Conservation (phyloP, 2,329 filamentous ascomycete genomes). For the Sordariomycetes sp. region DNA sequence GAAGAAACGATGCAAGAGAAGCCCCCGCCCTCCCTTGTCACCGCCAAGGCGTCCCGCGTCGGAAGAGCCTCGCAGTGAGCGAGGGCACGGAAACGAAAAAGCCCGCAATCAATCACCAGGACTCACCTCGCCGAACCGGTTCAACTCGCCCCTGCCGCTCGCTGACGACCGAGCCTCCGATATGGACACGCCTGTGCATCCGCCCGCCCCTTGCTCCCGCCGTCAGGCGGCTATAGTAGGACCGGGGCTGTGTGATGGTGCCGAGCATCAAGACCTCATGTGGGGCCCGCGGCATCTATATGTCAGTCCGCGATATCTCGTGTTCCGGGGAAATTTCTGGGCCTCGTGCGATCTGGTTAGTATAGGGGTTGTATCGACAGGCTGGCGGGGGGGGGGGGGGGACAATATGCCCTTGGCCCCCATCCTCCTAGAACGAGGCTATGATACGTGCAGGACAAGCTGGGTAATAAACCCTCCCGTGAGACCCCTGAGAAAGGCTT, state of each 20-base stretch:
- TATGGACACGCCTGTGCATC: neutral
- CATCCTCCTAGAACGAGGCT: too few species aligned
- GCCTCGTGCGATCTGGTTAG: neutral
- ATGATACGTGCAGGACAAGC: too few species aligned
- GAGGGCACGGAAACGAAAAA: neutral
- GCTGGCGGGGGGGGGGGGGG: neutral
- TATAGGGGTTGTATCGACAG: neutral
- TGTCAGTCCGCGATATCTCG: neutral
- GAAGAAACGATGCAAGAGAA: neutral
- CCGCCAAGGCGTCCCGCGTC: neutral
- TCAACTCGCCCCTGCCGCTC: slow-evolving; percentile 3
- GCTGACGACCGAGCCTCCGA: neutral
- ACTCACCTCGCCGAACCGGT: neutral
- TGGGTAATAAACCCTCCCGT: too few species aligned
- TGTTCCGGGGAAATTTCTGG: slow-evolving; percentile 3
- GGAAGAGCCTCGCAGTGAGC: neutral
- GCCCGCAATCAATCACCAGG: neutral
- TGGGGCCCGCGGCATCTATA: neutral
- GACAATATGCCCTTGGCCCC: neutral
- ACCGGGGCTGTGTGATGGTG: neutral
- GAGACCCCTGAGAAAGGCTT: too few species aligned
- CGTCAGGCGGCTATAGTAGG: neutral
- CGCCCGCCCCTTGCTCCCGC: slow-evolving; percentile 4
- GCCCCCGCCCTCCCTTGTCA: neutral
- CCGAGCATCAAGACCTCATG: neutral